Conservation (phyloP, 345 rosid genomes). For the Sonneratia caseolaris region DNA sequence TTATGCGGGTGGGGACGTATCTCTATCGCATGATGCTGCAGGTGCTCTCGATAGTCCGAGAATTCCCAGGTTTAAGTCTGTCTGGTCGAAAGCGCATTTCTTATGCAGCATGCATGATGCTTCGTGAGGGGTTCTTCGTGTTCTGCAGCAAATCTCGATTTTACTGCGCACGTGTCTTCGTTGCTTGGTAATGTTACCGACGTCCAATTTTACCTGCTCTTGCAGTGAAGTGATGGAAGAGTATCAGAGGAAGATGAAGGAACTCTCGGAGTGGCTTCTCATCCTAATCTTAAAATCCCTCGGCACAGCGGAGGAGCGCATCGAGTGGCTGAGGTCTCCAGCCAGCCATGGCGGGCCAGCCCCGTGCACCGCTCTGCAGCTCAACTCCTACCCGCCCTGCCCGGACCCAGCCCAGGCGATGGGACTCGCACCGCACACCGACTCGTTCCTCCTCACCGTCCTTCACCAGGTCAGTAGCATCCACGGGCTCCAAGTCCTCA, state of each 20-base stretch:
- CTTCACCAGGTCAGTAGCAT: conserved; percentile 38
- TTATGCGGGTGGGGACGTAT: neutral
- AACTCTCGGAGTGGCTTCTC: conserved; percentile 40
- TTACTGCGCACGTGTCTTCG: too few species aligned
- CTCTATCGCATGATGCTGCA: neutral
- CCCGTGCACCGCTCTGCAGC: conserved; percentile 39
- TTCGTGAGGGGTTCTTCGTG: too few species aligned
- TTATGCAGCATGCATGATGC: too few species aligned
- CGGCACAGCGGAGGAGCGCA: conserved; percentile 24
- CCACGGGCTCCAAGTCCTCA: conserved; percentile 53
- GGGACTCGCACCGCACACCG: conserved; percentile 91
- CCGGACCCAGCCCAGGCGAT: conserved; percentile 57
- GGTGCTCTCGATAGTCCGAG: neutral
- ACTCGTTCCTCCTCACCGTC: conserved; percentile 61
- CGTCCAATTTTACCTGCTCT: neutral
- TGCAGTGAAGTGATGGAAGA: conserved; percentile 48
- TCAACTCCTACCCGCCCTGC: conserved; percentile 76
- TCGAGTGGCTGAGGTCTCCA: conserved; percentile 13
- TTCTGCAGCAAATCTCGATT: too few species aligned
- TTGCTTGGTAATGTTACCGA: neutral
- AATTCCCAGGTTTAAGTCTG: neutral
- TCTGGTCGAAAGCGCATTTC: neutral
- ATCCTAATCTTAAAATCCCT: conserved; percentile 35
- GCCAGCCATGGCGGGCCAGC: too few species aligned
- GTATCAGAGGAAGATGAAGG: conserved; percentile 57